Evolutionary conservation across 441 rosid genomes (phyloP).

Genomic region (Pelargonium fulgidum): DNA sequence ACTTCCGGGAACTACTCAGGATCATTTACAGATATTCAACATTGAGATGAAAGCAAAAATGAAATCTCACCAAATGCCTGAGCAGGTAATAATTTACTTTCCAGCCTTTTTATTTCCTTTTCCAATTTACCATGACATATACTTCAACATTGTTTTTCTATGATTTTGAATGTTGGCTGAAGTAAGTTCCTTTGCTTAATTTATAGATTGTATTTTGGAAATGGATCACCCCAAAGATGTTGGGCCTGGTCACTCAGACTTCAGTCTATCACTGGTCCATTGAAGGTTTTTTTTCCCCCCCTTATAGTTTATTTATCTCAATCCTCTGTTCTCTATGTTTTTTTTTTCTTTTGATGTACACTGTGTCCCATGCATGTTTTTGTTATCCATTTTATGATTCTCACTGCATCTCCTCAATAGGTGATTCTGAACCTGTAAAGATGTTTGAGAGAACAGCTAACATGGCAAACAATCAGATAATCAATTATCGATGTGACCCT

Average conservation of each 20-base stretch:
- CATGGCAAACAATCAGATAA: slow-evolving; percentile 87
- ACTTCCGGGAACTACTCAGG: slow-evolving; percentile 97
- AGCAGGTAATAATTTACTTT: slow-evolving; percentile 52
- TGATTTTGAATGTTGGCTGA: slow-evolving; percentile 3
- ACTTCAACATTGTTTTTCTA: too few species aligned
- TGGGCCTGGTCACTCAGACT: slow-evolving; percentile 92
- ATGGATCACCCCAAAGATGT: slow-evolving; percentile 86
- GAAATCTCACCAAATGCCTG: slow-evolving; percentile 98
- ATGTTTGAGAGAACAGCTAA: slow-evolving; percentile 98
- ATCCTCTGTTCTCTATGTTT: slow-evolving; percentile 11
- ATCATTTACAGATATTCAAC: slow-evolving; percentile 96
- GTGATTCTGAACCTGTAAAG: slow-evolving; percentile 95
- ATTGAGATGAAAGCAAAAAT: slow-evolving; percentile 93
- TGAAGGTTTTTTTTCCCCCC: slow-evolving; percentile 52
- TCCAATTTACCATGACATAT: background rate
- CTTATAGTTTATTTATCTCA: background rate
- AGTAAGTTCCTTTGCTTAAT: background rate
- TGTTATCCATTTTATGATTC: slow-evolving; percentile 5
- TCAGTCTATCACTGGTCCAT: slow-evolving; percentile 96
- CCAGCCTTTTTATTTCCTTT: slow-evolving; percentile 4
- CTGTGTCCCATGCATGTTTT: background rate
- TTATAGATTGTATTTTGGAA: slow-evolving; percentile 94
- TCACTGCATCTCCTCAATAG: slow-evolving; percentile 33
- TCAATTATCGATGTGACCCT: slow-evolving; percentile 90
- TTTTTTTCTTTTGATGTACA: background rate